Evolutionary conservation across 352 stramenopile species (phyloP).

Genomic region (Phytophthora cactorum): DNA sequence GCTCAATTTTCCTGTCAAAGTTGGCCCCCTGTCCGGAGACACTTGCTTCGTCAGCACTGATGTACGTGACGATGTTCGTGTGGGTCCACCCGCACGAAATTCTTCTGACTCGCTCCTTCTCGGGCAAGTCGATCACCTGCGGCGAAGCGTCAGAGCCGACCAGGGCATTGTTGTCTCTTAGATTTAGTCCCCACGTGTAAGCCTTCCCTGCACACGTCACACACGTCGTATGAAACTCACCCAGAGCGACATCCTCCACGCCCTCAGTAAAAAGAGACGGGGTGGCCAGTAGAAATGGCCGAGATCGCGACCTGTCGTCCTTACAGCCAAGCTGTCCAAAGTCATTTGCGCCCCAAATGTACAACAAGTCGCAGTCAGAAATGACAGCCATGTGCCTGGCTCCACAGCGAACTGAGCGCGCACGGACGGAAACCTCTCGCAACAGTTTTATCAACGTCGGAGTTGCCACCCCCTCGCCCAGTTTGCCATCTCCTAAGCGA

Average conservation of each 20-base stretch:
- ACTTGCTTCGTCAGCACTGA: constrained; percentile 22
- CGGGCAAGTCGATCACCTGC: constrained; percentile 36
- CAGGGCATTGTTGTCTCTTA: constrained; percentile 49
- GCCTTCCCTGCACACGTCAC: constrained; percentile 51
- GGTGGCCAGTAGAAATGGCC: constrained; percentile 54
- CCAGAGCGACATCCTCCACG: constrained; percentile 62
- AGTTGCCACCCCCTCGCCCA: constrained; percentile 39
- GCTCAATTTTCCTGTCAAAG: constrained; percentile 40
- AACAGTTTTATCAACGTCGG: constrained; percentile 49
- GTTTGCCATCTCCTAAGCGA: constrained; percentile 52
- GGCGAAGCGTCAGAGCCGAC: constrained; percentile 46
- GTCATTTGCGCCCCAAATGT: constrained; percentile 82
- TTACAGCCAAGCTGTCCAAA: constrained; percentile 79
- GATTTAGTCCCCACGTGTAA: constrained; percentile 70
- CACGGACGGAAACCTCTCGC: constrained; percentile 45
- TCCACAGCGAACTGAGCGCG: constrained; percentile 64
- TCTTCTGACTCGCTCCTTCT: constrained; percentile 46
- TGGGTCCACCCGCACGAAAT: constrained; percentile 74
- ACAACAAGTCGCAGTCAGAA: constrained; percentile 71
- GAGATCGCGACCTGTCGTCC: constrained; percentile 49
- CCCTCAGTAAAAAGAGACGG: constrained; percentile 50
- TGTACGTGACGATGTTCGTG: constrained; percentile 65
- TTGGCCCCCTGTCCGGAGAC: constrained; percentile 27
- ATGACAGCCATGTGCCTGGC: constrained; percentile 71
- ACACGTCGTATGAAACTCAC: constrained; percentile 78